These are phyloP conservation scores for Syzygium jambos DNA, from an alignment of 345 rosid genomes.

Conservation along the genomic window DNA sequence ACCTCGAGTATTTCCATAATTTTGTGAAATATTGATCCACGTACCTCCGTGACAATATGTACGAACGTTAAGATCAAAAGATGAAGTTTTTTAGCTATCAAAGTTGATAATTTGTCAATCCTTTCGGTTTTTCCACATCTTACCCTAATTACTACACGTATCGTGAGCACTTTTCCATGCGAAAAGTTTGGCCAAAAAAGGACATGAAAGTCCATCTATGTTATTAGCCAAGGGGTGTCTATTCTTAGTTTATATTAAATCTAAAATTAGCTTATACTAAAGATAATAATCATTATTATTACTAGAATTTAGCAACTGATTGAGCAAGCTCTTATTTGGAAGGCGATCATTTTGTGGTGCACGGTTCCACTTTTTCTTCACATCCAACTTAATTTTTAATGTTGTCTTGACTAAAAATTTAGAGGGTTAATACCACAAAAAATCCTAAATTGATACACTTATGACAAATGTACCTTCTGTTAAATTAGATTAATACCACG, in stretches of 20 bases:
- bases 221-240: background rate
- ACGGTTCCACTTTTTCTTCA: background rate
- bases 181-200: background rate
- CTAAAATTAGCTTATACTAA: background rate
- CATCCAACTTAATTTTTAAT: background rate
- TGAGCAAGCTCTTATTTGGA: background rate
- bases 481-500: too few relatives aligned
- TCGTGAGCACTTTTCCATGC: background rate
- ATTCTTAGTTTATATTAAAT: background rate
- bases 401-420: background rate
- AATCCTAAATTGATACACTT: too few relatives aligned
- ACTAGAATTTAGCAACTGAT: background rate
- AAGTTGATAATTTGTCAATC: background rate
- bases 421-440: background rate
- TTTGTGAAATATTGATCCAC: background rate
- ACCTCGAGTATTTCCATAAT: background rate
- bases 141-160: background rate
- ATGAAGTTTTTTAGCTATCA: too few relatives aligned
- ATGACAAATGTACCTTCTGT: too few relatives aligned
- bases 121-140: background rate
- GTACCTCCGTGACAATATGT: background rate
- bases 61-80: background rate
- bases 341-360: background rate
- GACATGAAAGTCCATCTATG: background rate
- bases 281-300: background rate